Conservation (phyloP, 352 stramenopile species). For the Phytopythium delawarense region DNA sequence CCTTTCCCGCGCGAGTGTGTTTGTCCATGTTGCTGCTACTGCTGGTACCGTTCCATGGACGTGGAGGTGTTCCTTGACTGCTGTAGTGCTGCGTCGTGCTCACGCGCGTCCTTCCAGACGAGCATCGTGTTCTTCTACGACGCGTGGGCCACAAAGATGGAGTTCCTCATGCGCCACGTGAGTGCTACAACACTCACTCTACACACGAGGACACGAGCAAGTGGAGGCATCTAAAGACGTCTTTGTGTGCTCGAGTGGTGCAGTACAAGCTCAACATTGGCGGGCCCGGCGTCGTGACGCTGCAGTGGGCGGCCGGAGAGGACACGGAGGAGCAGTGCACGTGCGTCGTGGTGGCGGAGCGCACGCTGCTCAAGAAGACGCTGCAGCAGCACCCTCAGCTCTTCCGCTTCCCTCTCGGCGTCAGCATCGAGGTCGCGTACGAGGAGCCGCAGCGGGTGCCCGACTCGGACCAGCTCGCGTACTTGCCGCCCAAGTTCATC, state of each 20-base stretch:
- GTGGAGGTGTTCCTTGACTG: slow-evolving; percentile 21
- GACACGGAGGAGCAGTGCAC: slow-evolving; percentile 59
- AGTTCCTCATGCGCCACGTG: slow-evolving; percentile 59
- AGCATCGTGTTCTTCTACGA: slow-evolving; percentile 74
- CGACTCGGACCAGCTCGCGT: slow-evolving; percentile 56
- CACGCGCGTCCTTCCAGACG: slow-evolving; percentile 40
- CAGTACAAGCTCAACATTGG: slow-evolving; percentile 62
- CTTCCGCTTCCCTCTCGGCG: slow-evolving; percentile 31
- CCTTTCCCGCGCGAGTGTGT: slow-evolving; percentile 12
- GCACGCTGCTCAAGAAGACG: slow-evolving; percentile 47
- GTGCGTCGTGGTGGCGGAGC: slow-evolving; percentile 58
- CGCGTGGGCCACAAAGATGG: slow-evolving; percentile 55
- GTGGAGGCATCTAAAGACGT: not conserved
- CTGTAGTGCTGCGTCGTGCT: not conserved
- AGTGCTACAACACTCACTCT: slow-evolving; percentile 7
- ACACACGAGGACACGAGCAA: not conserved
- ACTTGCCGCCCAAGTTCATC: slow-evolving; percentile 39
- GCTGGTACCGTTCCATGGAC: not conserved
- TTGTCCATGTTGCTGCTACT: not conserved
- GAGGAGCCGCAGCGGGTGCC: slow-evolving; percentile 47
- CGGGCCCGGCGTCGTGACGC: slow-evolving; percentile 42
- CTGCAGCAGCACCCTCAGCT: slow-evolving; percentile 24
- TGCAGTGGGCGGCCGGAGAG: slow-evolving; percentile 54
- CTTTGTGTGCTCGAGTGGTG: too few relatives aligned
- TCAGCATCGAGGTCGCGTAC: slow-evolving; percentile 45